Conservation (phyloP, 2,329 filamentous ascomycete species). For the Calonectria pteridis region DNA sequence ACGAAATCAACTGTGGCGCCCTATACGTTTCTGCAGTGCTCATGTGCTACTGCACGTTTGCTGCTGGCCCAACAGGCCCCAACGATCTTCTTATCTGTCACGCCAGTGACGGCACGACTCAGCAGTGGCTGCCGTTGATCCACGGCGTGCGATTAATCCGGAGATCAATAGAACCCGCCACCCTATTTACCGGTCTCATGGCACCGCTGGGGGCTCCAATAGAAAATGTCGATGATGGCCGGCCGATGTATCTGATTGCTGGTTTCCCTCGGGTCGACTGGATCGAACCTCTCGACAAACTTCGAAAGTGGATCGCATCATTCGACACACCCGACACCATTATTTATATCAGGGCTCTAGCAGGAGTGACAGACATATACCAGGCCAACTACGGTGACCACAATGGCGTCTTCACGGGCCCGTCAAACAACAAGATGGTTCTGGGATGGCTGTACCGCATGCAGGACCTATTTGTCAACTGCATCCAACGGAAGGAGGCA, state of each 20-base stretch:
- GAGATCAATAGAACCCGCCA: constrained; percentile 42
- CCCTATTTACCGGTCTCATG: constrained; percentile 45
- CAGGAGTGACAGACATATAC: constrained; percentile 41
- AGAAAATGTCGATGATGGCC: constrained; percentile 30
- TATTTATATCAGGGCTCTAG: constrained; percentile 40
- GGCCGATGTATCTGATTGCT: constrained; percentile 37
- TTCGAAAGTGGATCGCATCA: constrained; percentile 40
- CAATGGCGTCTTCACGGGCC: constrained; percentile 33
- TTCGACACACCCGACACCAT: constrained; percentile 41
- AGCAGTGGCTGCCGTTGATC: constrained; percentile 43
- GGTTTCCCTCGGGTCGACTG: constrained; percentile 41
- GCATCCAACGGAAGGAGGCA: constrained; percentile 43
- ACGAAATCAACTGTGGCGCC: constrained; percentile 46
- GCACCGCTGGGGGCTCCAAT: constrained; percentile 35
- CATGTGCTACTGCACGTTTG: constrained; percentile 48
- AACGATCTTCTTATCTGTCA: constrained; percentile 47
- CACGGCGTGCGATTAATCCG: constrained; percentile 43
- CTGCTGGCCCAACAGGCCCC: constrained; percentile 44
- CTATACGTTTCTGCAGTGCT: constrained; percentile 45
- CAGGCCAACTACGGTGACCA: constrained; percentile 42
- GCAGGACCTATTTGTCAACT: constrained; percentile 42
- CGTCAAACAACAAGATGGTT: constrained; percentile 34
- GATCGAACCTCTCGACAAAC: constrained; percentile 36
- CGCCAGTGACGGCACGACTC: constrained; percentile 35
- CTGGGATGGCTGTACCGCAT: constrained; percentile 47